Percentiles rank a stretch among this genome's conserved stretches.
These are phyloP conservation scores for Candida saitoana DNA, from an alignment of 805 yeast genomes.

Conservation along the genomic window DNA sequence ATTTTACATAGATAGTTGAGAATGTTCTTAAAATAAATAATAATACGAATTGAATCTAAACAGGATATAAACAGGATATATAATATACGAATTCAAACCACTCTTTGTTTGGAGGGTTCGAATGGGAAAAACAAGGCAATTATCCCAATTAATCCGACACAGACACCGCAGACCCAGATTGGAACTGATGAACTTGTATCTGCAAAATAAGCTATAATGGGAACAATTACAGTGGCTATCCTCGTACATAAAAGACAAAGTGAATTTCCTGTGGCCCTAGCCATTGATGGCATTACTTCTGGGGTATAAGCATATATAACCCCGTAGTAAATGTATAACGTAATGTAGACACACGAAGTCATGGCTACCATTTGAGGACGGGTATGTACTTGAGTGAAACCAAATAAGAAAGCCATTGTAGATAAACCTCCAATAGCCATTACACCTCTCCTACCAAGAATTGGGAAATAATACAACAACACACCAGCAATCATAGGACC, in stretches of 20 bases:
- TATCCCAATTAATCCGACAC: conserved; percentile 30
- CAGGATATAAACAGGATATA: too few relatives aligned
- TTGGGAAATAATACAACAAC: conserved; percentile 15
- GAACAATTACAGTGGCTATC: conserved; percentile 31
- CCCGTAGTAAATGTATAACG: conserved; percentile 31
- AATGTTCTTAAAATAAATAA: background rate
- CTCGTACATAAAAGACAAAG: conserved; percentile 32
- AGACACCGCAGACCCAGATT: conserved; percentile 34
- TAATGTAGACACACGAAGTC: conserved; percentile 50
- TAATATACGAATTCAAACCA: too few relatives aligned
- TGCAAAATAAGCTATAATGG: conserved; percentile 34
- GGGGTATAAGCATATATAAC: conserved; percentile 36
- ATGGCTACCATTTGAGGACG: conserved; percentile 38
- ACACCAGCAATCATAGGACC: conserved; percentile 30
- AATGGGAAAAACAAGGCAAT: conserved; percentile 30
- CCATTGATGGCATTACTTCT: conserved; percentile 32
- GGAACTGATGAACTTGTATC: conserved; percentile 27
- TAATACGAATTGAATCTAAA: background rate
- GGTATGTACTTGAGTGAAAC: conserved; percentile 56
- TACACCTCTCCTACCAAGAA: conserved; percentile 55
- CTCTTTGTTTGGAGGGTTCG: conserved; percentile 28
- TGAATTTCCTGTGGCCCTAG: conserved; percentile 36
- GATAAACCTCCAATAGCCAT: conserved; percentile 50
- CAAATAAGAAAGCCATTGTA: conserved; percentile 56
- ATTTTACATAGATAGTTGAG: background rate